phyloP scores from a whole-genome alignment of 2,329 filamentous ascomycete species.

The Byssoonygena ceratinophila region DNA sequence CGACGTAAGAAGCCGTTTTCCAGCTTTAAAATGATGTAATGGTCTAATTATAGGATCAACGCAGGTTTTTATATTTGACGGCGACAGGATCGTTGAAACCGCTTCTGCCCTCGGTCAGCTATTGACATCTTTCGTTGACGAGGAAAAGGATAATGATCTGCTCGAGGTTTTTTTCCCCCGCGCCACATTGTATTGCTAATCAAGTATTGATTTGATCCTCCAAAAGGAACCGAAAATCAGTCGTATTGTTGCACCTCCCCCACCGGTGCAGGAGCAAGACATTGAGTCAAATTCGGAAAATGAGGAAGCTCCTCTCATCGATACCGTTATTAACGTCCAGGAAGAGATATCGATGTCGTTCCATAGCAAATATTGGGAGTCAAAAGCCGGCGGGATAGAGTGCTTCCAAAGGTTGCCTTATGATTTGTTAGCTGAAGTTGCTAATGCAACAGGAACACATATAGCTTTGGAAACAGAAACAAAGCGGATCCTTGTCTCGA shows the following conservation, averaged over 20 bases:
- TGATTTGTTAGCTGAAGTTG: slow-evolving; percentile 20
- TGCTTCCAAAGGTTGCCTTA: slow-evolving; percentile 19
- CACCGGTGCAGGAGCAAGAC: slow-evolving; percentile 14
- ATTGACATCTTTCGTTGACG: slow-evolving; percentile 22
- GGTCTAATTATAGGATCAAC: neutral
- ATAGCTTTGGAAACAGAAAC: slow-evolving; percentile 19
- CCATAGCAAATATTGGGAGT: slow-evolving; percentile 22
- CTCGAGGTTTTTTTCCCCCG: slow-evolving; percentile 26
- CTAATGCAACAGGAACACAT: slow-evolving; percentile 23
- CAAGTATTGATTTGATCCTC: neutral
- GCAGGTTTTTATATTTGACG: slow-evolving; percentile 24
- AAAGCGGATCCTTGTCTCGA: slow-evolving; percentile 23
- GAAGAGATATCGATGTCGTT: neutral
- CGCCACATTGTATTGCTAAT: too few species aligned
- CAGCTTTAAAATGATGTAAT: neutral
- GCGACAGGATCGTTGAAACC: slow-evolving; percentile 15
- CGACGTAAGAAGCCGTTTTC: slow-evolving; percentile 15
- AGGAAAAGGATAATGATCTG: slow-evolving; percentile 25
- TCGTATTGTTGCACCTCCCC: slow-evolving; percentile 20
- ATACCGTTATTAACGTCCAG: slow-evolving; percentile 5
- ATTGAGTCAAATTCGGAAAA: slow-evolving; percentile 18
- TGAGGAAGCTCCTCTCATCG: slow-evolving; percentile 8
- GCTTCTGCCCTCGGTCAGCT: slow-evolving; percentile 14
- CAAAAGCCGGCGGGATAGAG: slow-evolving; percentile 18
- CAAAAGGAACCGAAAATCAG: slow-evolving; percentile 23